Percentiles rank a stretch among this genome's conserved stretches.
Conservation (phyloP, 2,329 filamentous ascomycete species). For the Elsinoe arachidis region DNA sequence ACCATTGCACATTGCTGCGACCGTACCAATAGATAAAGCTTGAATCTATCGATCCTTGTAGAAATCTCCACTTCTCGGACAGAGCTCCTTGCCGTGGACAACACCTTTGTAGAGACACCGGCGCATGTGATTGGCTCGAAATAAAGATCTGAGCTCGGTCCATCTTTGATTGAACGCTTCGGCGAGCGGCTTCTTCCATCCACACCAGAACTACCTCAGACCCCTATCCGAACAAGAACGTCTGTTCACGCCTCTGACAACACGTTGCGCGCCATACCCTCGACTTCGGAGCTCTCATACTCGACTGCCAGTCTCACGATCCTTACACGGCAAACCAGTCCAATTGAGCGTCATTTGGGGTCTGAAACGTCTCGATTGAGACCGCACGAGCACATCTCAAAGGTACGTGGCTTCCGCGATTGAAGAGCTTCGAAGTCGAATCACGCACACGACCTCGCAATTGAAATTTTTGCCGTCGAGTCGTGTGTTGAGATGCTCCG, state of each 20-base stretch:
- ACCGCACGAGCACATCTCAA: not conserved
- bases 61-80: not conserved
- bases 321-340: not conserved
- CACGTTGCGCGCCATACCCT: not conserved
- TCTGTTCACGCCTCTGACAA: not conserved
- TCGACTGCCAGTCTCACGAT: not conserved
- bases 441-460: not conserved
- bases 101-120: not conserved
- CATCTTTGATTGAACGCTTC: conserved; percentile 7
- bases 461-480: not conserved
- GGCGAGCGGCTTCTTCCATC: conserved; percentile 5
- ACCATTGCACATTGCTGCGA: not conserved
- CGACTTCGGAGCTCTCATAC: not conserved
- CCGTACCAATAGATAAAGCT: too few relatives aligned
- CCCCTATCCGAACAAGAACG: conserved; percentile 3
- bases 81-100: not conserved
- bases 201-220: conserved; percentile 1
- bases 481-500: not conserved
- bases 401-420: conserved; percentile 10
- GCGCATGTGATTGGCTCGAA: not conserved
- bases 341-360: not conserved
- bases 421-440: not conserved
- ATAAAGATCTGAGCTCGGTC: conserved; percentile 4
- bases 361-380: not conserved
- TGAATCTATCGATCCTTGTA: not conserved